phyloP scores from a whole-genome alignment of 1,284 basidiomycete genomes.

The Fomitiporia mediterranea region DNA sequence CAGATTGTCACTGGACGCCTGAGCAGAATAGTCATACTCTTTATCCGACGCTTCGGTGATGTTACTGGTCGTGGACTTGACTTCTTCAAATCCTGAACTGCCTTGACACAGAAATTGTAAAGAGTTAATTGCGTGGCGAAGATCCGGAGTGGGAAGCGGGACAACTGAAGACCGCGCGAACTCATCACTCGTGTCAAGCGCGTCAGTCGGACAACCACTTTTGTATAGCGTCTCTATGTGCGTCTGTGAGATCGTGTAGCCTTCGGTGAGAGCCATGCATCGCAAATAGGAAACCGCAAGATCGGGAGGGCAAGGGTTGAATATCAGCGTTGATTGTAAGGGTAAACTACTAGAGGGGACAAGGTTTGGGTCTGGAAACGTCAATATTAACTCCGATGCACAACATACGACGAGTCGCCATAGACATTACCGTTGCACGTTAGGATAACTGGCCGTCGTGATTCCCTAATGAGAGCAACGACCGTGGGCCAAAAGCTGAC shows the following conservation, averaged over 20 bases:
- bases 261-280: conserved; percentile 57
- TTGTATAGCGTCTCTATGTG: conserved; percentile 6
- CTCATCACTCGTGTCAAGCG: conserved; percentile 2
- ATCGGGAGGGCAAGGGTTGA: conserved; percentile 53
- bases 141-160: conserved; percentile 7
- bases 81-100: conserved; percentile 2
- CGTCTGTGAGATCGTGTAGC: conserved; percentile 28
- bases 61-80: background rate
- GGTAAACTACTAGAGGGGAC: conserved; percentile 73
- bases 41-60: background rate
- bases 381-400: conserved; percentile 22
- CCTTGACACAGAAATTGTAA: conserved; percentile 19
- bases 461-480: conserved; percentile 73
- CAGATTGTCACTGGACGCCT: background rate
- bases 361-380: conserved; percentile 55
- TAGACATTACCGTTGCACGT: conserved; percentile 79
- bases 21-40: background rate
- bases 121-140: conserved; percentile 19
- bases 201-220: background rate
- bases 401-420: conserved; percentile 22
- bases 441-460: conserved; percentile 81
- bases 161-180: background rate
- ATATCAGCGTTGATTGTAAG: conserved; percentile 69
- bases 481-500: conserved; percentile 89
- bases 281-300: conserved; percentile 73